Base-by-base conservation (phyloP, 768 basidiomycete genomes). In the Cystoderma amianthinum region DNA sequence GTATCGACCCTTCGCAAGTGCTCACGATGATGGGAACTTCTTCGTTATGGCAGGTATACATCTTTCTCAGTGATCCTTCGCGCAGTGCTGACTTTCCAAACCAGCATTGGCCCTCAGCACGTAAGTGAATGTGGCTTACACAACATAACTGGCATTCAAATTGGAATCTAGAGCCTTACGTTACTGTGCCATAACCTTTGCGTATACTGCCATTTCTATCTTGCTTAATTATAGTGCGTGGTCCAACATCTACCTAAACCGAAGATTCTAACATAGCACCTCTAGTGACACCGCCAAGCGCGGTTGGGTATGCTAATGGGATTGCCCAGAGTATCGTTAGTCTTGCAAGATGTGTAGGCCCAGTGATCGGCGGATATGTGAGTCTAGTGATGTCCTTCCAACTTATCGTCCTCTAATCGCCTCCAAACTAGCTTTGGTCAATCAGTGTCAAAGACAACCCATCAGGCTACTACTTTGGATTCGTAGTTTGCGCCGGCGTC, bases 291-390 rank as follows among this genome's bases (percentile, higher is more conserved):
- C 93, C 95, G 2, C 91, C 93, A 1, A 72, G 74, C 28, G 80
- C 90, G 5, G 80, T 98, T 30, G 90, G 92, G 5, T 79, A 90
- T 44, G 90, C 95, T 7, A 99, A 98, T 55, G 96, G 95, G 13
- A 80, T 95, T 16, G 96, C 93, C 0, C 96, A 99, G 61, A 93
- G 90, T 54, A 86, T 91, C 22, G 94, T 95, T 47, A 93, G 90
- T 48, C 78, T 95, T 18, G 90, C 94, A 3, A 78, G 96, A 30
- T 96, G 93, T 64, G 54, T 90, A 25, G 96, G 91, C 16, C 91
- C 93, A 16, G 76, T 91, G 30, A 67, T 90, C 13, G 88, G 88
- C 36, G 88, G 89, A 33, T 85, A 82, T 57, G 89, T 90, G 55
- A 56, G 80, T 66, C 20, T 23, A 19, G 18, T 9, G 21, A 6